These are phyloP conservation scores for Carex pumila DNA, from an alignment of 176 grass and related monocot species.

Conservation along the genomic window DNA sequence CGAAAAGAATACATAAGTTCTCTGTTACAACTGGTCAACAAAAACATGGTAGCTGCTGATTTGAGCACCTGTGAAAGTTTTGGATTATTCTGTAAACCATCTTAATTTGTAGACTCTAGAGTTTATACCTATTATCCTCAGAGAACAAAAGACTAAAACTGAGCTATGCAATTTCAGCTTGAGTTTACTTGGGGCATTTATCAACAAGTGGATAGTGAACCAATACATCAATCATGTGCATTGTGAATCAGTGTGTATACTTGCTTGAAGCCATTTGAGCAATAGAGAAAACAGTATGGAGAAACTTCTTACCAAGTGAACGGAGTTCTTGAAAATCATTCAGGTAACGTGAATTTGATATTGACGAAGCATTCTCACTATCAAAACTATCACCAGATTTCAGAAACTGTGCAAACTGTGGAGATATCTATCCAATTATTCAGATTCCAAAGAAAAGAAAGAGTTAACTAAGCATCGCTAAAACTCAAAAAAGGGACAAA, in stretches of 20 bases:
- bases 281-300: neutral
- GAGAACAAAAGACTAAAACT: neutral
- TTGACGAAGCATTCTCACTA: constrained; percentile 43
- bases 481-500: constrained; percentile 18
- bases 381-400: constrained; percentile 42
- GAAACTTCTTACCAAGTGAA: constrained; percentile 65
- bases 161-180: neutral
- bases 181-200: neutral
- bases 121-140: neutral
- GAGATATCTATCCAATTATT: constrained; percentile 52
- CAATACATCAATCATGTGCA: neutral
- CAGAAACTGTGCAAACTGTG: constrained; percentile 67
- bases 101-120: neutral
- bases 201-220: neutral
- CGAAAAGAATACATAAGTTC: neutral
- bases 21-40: neutral
- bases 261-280: neutral
- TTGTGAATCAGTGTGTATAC: neutral
- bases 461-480: neutral
- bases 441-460: constrained; percentile 19
- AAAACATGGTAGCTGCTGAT: neutral
- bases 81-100: neutral
- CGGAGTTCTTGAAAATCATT: constrained; percentile 95
- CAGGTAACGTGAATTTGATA: constrained; percentile 78
- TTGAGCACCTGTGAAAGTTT: neutral